A percentile compares a stretch with the other conserved stretches of the same genome.
Conservation (phyloP, 1,139 yeast genomes). For the Saccharomyces hybrid region DNA sequence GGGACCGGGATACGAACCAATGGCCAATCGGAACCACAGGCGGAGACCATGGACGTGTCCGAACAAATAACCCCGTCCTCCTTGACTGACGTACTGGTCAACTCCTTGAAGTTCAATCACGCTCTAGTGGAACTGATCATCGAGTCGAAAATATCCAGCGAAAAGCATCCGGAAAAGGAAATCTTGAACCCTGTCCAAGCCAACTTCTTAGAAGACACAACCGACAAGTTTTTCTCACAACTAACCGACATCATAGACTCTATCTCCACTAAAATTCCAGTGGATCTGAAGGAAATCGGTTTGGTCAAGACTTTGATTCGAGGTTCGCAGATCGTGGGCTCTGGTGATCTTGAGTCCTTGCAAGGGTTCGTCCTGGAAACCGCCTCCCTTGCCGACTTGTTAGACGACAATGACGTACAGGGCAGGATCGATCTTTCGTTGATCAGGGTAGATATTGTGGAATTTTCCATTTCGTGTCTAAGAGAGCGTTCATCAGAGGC, state of each 20-base stretch:
- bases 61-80: slow-evolving; percentile 24
- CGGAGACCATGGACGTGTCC: slow-evolving; percentile 22
- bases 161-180: slow-evolving; percentile 1
- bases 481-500: neutral
- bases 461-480: slow-evolving; percentile 8
- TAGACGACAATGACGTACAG: slow-evolving; percentile 10
- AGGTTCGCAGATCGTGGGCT: neutral
- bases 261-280: neutral
- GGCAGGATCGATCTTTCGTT: slow-evolving; percentile 5
- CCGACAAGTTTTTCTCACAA: slow-evolving; percentile 14
- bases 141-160: slow-evolving; percentile 7
- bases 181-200: slow-evolving; percentile 16
- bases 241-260: slow-evolving; percentile 13
- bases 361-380: neutral
- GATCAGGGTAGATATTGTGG: slow-evolving; percentile 9
- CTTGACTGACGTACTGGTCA: slow-evolving; percentile 17
- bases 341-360: neutral
- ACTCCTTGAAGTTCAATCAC: slow-evolving; percentile 18
- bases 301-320: neutral
- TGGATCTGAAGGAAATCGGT: neutral
- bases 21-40: neutral
- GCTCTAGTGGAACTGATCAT: slow-evolving; percentile 16
- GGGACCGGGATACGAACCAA: slow-evolving; percentile 13
- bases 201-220: slow-evolving; percentile 17
- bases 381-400: slow-evolving; percentile 7